Conservation (phyloP, 345 rosid species). For the Eucalyptus victrix region DNA sequence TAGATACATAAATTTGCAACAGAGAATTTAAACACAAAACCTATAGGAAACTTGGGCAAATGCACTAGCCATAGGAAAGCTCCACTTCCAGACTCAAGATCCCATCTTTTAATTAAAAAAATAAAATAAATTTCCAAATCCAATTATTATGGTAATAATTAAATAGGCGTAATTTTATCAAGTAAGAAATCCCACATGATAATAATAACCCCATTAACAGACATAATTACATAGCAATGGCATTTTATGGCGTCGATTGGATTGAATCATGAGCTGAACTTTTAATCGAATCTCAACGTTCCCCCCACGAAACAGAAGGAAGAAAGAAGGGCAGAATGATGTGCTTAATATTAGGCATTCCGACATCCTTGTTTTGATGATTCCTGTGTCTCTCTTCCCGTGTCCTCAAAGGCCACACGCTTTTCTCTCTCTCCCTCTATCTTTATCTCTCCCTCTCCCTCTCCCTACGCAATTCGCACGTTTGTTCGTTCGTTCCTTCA, state of each 20-base stretch:
- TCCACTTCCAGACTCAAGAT: neutral
- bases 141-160: neutral
- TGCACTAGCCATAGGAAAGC: neutral
- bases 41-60: neutral
- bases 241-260: neutral
- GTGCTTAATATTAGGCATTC: neutral
- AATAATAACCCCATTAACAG: neutral
- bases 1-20: neutral
- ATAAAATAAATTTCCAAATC: neutral
- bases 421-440: conserved; percentile 15
- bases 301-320: neutral
- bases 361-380: neutral
- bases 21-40: neutral
- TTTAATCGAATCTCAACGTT: neutral
- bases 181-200: neutral
- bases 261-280: neutral
- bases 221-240: neutral
- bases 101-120: neutral
- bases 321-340: neutral
- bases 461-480: neutral
- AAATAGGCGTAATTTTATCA: neutral
- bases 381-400: conserved; percentile 13
- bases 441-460: neutral
- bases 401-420: conserved; percentile 21
- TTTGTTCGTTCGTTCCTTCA: neutral